Base-by-base conservation (phyloP, 345 rosid species). In the Eucalyptus guilfoylei region DNA sequence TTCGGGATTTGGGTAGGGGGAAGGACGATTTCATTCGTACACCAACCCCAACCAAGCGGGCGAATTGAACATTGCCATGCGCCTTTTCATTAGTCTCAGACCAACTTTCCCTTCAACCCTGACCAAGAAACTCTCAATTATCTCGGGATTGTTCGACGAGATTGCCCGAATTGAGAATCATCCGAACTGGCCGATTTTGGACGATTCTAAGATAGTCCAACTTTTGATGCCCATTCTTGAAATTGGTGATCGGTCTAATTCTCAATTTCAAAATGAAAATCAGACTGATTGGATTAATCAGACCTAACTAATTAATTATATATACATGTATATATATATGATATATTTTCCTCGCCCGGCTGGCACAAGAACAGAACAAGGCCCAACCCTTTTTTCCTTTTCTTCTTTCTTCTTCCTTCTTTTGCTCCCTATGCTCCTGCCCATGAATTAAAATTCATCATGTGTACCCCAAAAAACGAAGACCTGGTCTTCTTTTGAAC, bases 221-320 rank as follows among this genome's bases (percentile, higher is more conserved):
- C 2, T 17, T 52, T 52, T 52, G 11, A 21, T 21, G 19, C 0
- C 0, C 5, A 21, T 52, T 52, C 11, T 21, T 8, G 1, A 52
- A 52, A 52, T 52, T 0, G 1, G 0, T 52, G 10, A 0, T 19
- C 11, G 3, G 4, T 21, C 11, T 4, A 8, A 2, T 52, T 52
- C 4, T 52, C 26, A 52, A 19, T 52, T 52, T 52, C 5, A 19
- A 9, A 0, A 52, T 52, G 11, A 0, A 0, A 4, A 3, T 8
- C 0, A 6, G 6, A 49, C 24, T 0, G 17, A 49, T 5, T 3
- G 7, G 5, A 17, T 17, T 4, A 0, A 7, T 17, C 2, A 1
- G 4, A 7, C 1, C 1, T 0, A 1, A 50, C 0, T 7, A 16
- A 50, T 11, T 48, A 48, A 48, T 3, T 50, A 50, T 15, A 49